Evolutionary conservation across 1,139 yeast genomes (phyloP), one percentile per base, ranked within the genome.

Genomic region (Insectozyma bohioensis): DNA sequence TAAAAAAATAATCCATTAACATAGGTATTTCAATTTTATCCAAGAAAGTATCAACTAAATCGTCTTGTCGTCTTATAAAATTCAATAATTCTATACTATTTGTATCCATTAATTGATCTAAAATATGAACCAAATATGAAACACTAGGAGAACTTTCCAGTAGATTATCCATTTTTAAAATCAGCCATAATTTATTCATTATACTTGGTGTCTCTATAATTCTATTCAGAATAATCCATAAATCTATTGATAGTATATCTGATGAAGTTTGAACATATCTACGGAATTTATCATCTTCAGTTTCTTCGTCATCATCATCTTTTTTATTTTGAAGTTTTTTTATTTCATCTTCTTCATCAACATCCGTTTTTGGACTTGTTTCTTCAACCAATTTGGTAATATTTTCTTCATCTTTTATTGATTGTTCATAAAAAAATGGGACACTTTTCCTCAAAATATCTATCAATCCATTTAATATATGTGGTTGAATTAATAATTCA

Each of bases 11-110:
- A 44, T 70, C 76, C 73, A 67, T 68, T 21, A 70, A 49, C 68
- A 79, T 71, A 1, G 84, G 81, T 19, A 76, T 72, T 37, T 76
- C 82, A 21, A 78, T 65, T 46, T 77, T 80, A 24, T 58, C 59
- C 28, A 78, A 50, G 46, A 78, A 77, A 9, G 68, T 61, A 41
- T 77, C 82, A 6, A 78, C 85, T 31, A 79, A 54, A 41, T 63
- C 60, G 0, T 58, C 55, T 47, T 76, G 80, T 24, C 67, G 61
- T 40, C 83, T 56, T 24, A 79, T 64, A 43, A 74, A 78, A 43
- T 76, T 74, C 36, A 78, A 57, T 39, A 77, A 63, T 40, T 68
- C 73, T 15, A 68, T 65, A 45, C 70, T 61, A 43, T 69, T 68
- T 9, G 71, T 57, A 31, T 67, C 73, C 72, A 69, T 63, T 31